A percentile compares a stretch with the other conserved stretches of the same genome.
phyloP scores from a whole-genome alignment of 371 early-diverging fungal genomes.

The Actinomortierella wolfii region DNA sequence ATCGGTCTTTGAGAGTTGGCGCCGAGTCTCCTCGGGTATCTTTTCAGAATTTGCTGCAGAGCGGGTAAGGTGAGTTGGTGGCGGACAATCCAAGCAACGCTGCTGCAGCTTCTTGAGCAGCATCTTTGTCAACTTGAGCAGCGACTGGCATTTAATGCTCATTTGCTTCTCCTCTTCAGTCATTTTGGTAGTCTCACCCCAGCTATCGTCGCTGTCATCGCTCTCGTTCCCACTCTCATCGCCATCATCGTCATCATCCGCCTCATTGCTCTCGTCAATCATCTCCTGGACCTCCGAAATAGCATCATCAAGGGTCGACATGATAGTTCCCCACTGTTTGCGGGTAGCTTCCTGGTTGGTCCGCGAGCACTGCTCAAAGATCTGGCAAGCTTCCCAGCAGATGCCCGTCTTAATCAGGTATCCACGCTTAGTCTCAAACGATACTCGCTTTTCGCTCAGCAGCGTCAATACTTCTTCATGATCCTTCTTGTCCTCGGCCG shows the following conservation, averaged over 20 bases:
- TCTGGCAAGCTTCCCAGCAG: slow-evolving; percentile 41
- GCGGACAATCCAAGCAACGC: slow-evolving; percentile 33
- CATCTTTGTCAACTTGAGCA: slow-evolving; percentile 33
- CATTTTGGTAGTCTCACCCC: slow-evolving; percentile 37
- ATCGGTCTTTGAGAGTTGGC: slow-evolving; percentile 3
- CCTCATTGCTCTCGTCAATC: slow-evolving; percentile 42
- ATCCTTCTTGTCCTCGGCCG: neutral
- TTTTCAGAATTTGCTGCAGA: neutral
- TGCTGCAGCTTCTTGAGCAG: slow-evolving; percentile 45
- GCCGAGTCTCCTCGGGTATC: too few relatives aligned
- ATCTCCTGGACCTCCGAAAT: slow-evolving; percentile 42
- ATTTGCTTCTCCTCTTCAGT: slow-evolving; percentile 45
- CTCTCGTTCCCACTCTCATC: slow-evolving; percentile 28
- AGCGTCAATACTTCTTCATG: too few relatives aligned
- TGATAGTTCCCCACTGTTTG: slow-evolving; percentile 42
- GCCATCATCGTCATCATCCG: slow-evolving; percentile 12
- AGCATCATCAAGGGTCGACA: slow-evolving; percentile 41
- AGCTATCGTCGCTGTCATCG: slow-evolving; percentile 45
- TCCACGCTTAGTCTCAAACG: slow-evolving; percentile 12
- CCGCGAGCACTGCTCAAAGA: slow-evolving; percentile 35
- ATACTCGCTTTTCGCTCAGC: too few relatives aligned
- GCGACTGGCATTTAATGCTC: slow-evolving; percentile 28
- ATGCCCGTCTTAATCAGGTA: slow-evolving; percentile 41
- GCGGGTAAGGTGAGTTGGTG: neutral
- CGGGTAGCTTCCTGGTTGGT: slow-evolving; percentile 37